Evolutionary conservation across 164 flowering plant species (phyloP).

Genomic region (Piper betle): DNA sequence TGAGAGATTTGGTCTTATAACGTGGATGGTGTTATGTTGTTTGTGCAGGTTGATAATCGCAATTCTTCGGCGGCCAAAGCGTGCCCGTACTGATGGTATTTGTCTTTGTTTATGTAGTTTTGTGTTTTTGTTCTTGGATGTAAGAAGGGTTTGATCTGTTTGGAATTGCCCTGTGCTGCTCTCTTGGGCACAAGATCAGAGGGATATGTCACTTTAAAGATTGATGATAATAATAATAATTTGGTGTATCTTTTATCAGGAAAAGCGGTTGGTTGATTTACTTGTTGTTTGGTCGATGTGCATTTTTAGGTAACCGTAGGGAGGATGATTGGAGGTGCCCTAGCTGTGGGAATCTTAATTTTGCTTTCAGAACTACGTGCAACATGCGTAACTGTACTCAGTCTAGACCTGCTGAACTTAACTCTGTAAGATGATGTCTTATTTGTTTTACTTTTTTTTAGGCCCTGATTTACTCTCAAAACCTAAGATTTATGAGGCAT

Average conservation of each 20-base stretch:
- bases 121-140: background rate
- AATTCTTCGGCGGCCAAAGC: conserved; percentile 87
- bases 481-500: too few relatives aligned
- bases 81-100: conserved; percentile 95
- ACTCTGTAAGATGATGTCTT: conserved; percentile 31
- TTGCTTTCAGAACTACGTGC: conserved; percentile 93
- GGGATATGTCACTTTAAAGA: background rate
- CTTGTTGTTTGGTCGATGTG: background rate
- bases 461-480: too few relatives aligned
- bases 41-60: conserved; percentile 59
- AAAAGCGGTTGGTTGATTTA: background rate
- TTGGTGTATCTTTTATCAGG: background rate
- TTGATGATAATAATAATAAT: too few relatives aligned
- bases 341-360: conserved; percentile 96
- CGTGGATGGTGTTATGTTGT: background rate
- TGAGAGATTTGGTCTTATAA: too few relatives aligned
- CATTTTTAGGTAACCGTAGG: conserved; percentile 63
- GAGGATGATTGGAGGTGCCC: conserved; percentile 99
- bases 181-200: background rate
- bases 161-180: background rate
- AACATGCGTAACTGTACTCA: conserved; percentile 98
- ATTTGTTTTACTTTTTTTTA: too few relatives aligned
- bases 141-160: background rate
- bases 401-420: conserved; percentile 87
- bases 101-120: background rate